These are phyloP conservation scores for Tylopilus rubrobrunneus DNA, from an alignment of 768 basidiomycete genomes.

Conservation along the genomic window DNA sequence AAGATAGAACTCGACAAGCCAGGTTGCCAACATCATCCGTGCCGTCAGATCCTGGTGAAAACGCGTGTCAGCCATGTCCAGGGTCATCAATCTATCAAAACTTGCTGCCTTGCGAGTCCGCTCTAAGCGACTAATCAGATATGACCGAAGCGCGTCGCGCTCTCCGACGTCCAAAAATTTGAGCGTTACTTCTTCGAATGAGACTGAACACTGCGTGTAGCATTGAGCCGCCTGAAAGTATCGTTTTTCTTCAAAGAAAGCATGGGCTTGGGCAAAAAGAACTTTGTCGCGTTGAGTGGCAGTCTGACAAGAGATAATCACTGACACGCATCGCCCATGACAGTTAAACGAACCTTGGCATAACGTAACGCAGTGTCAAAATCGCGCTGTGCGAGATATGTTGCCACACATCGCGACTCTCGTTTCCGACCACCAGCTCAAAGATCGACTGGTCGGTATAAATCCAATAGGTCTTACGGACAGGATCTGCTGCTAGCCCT, in stretches of 20 bases:
- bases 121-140: conserved; percentile 84
- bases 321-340: neutral
- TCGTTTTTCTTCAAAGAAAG: conserved; percentile 71
- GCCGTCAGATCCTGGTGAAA: conserved; percentile 76
- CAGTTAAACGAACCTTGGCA: conserved; percentile 58
- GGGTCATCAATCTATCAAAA: neutral
- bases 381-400: conserved; percentile 74
- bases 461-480: conserved; percentile 90
- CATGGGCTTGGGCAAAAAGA: conserved; percentile 77
- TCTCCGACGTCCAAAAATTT: conserved; percentile 88
- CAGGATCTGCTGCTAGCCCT: conserved; percentile 79
- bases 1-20: conserved; percentile 96
- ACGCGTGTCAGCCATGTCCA: neutral
- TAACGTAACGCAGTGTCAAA: conserved; percentile 78
- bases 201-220: conserved; percentile 82
- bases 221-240: conserved; percentile 91
- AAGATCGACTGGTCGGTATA: conserved; percentile 87
- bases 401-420: conserved; percentile 95
- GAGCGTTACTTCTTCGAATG: conserved; percentile 90
- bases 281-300: conserved; percentile 85
- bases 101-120: conserved; percentile 77
- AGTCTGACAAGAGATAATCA: conserved; percentile 46
- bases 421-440: conserved; percentile 81
- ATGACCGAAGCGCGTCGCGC: conserved; percentile 86
- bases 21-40: conserved; percentile 96